phyloP scores from a whole-genome alignment of 2,329 filamentous ascomycete genomes.

The Clonostachys chloroleuca region DNA sequence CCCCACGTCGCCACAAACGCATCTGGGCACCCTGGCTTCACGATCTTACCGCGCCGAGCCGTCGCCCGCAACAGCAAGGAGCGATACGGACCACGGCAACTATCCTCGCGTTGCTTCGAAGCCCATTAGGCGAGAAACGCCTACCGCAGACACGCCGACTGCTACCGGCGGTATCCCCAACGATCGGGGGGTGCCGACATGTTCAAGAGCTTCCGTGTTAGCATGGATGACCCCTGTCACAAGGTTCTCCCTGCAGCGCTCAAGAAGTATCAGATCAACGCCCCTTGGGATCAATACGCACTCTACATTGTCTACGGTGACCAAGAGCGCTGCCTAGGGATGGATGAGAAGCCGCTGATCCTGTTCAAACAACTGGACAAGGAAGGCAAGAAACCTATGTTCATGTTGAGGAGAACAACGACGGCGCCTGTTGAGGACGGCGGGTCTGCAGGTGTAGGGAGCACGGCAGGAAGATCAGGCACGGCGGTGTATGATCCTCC shows the following conservation, averaged over 20 bases:
- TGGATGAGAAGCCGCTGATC: slow-evolving; percentile 91
- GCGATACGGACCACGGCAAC: slow-evolving; percentile 11
- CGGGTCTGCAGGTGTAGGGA: slow-evolving; percentile 48
- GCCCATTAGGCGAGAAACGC: slow-evolving; percentile 57
- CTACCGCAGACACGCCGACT: slow-evolving; percentile 53
- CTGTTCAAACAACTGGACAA: slow-evolving; percentile 96
- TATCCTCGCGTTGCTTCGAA: slow-evolving; percentile 19
- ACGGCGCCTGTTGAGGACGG: slow-evolving; percentile 46
- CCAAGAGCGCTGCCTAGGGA: slow-evolving; percentile 85
- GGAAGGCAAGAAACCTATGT: slow-evolving; percentile 98
- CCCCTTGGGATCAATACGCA: slow-evolving; percentile 95
- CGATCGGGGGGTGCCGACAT: slow-evolving; percentile 64
- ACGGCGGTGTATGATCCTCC: slow-evolving; percentile 51
- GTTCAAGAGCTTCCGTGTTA: slow-evolving; percentile 97
- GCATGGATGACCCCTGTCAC: slow-evolving; percentile 96
- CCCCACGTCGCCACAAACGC: slow-evolving; percentile 61
- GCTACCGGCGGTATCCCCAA: slow-evolving; percentile 42
- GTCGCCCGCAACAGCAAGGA: slow-evolving; percentile 25
- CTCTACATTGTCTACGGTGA: slow-evolving; percentile 99
- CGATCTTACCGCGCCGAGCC: slow-evolving; percentile 56
- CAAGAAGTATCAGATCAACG: slow-evolving; percentile 97
- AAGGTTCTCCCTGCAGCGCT: slow-evolving; percentile 94
- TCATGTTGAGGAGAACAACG: slow-evolving; percentile 80
- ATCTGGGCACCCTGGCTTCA: slow-evolving; percentile 51
- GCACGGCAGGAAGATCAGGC: slow-evolving; percentile 35